Conservation (phyloP, 2,329 filamentous ascomycete species). For the Ceratocystis harringtonii region DNA sequence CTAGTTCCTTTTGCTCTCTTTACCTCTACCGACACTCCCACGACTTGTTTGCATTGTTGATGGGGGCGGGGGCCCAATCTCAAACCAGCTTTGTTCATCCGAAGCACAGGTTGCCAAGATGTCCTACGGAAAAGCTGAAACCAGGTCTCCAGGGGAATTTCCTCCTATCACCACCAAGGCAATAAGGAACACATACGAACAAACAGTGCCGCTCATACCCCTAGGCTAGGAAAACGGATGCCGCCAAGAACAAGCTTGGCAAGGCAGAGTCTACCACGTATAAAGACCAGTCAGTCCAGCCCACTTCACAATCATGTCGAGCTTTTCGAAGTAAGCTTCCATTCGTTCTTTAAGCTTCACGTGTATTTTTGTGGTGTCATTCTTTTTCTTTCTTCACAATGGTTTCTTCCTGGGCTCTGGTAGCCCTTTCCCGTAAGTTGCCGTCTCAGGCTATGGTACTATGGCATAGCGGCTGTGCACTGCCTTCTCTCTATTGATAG, state of each 20-base stretch:
- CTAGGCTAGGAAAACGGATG: neutral
- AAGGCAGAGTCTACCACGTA: neutral
- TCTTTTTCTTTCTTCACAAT: slow-evolving; percentile 8
- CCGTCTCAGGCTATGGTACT: neutral
- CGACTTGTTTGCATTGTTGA: neutral
- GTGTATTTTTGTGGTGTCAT: slow-evolving; percentile 5
- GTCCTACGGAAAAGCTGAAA: neutral
- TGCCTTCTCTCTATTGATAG: neutral
- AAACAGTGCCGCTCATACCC: neutral
- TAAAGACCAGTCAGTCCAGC: neutral
- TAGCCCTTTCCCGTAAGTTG: slow-evolving; percentile 1
- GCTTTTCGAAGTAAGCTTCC: slow-evolving; percentile 3
- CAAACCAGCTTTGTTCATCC: neutral
- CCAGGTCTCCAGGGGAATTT: neutral
- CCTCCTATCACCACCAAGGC: slow-evolving; percentile 1
- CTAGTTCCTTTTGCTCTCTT: neutral
- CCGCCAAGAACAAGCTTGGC: neutral
- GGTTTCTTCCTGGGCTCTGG: slow-evolving; percentile 5
- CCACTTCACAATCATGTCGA: neutral
- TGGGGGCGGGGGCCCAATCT: neutral
- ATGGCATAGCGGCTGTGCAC: neutral
- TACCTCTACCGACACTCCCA: neutral
- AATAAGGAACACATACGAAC: neutral
- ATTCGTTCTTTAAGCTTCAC: neutral
- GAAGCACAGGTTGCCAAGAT: slow-evolving; percentile 3